Evolutionary conservation across 2,329 filamentous ascomycete species (phyloP).

Genomic region (Pseudopithomyces maydicus): DNA sequence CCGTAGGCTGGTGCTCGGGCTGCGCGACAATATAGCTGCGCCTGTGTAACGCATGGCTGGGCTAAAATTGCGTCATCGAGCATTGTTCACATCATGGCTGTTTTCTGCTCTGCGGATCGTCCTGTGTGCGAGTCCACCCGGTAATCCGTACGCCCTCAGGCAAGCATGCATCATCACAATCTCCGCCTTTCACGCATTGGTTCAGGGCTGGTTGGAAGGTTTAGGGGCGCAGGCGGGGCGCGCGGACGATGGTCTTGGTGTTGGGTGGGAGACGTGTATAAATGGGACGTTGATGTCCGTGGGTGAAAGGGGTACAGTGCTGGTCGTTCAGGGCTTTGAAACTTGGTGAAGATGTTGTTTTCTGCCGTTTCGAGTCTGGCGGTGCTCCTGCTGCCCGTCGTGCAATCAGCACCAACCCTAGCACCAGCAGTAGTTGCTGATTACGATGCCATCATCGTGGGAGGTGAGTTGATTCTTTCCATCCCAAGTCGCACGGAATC

Average conservation of each 20-base stretch:
- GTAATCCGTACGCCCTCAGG: background rate
- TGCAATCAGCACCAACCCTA: background rate
- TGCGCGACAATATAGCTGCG: background rate
- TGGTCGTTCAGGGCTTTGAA: too few relatives aligned
- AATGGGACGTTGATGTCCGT: too few relatives aligned
- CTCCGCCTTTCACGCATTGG: too few relatives aligned
- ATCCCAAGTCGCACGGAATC: background rate
- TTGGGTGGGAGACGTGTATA: too few relatives aligned
- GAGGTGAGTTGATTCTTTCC: background rate
- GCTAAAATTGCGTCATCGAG: background rate
- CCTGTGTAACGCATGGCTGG: background rate
- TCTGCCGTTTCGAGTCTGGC: background rate
- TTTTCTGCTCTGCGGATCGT: background rate
- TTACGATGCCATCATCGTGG: conserved; percentile 3
- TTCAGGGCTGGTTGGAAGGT: too few relatives aligned
- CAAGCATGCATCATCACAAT: background rate
- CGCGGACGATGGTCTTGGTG: too few relatives aligned
- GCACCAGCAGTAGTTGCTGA: conserved; percentile 19
- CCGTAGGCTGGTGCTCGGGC: too few relatives aligned
- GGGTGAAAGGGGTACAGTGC: background rate
- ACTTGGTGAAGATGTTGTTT: background rate
- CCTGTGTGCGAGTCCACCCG: background rate
- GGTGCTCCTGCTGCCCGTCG: background rate
- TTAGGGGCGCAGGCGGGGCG: too few relatives aligned
- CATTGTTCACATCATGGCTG: background rate